A percentile compares a stretch with the other conserved stretches of the same genome.
Conservation (phyloP, 257 asterid genomes). For the Agastache rugosa region DNA sequence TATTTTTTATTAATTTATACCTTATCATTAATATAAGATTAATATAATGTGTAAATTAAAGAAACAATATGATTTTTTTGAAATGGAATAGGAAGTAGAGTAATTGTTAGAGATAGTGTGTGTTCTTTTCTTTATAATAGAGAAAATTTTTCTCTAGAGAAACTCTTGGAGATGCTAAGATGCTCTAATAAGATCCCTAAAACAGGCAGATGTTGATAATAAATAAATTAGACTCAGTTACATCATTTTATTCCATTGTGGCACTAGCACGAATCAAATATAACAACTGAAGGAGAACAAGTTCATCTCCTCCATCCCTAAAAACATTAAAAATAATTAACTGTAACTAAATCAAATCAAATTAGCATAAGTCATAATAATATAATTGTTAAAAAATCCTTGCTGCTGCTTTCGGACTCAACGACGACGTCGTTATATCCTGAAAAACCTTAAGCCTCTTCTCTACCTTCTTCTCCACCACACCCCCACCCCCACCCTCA, state of each 20-base stretch:
- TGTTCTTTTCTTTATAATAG: too few species aligned
- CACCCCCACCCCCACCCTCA: slow-evolving; percentile 33
- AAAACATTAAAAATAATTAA: slow-evolving; percentile 3
- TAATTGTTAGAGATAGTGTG: too few species aligned
- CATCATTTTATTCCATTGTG: slow-evolving; percentile 19
- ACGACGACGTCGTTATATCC: slow-evolving; percentile 70
- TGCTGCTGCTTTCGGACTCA: slow-evolving; percentile 58
- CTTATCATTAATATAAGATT: too few species aligned
- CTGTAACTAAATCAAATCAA: slow-evolving; percentile 8
- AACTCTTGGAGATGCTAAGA: too few species aligned
- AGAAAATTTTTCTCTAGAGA: too few species aligned
- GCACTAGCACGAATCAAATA: neutral
- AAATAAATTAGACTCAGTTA: neutral
- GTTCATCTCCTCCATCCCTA: slow-evolving; percentile 80
- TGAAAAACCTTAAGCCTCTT: slow-evolving; percentile 91
- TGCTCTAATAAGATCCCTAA: too few species aligned
- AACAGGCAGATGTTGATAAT: neutral
- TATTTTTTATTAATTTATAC: too few species aligned
- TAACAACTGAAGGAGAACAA: slow-evolving; percentile 65
- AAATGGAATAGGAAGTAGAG: too few species aligned
- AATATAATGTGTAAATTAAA: too few species aligned
- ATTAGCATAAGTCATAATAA: neutral
- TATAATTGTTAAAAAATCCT: slow-evolving; percentile 8
- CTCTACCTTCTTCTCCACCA: slow-evolving; percentile 57
- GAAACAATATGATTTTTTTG: too few species aligned